Conservation (phyloP, 2,329 filamentous ascomycete genomes). For the Fusarium sublunatum region DNA sequence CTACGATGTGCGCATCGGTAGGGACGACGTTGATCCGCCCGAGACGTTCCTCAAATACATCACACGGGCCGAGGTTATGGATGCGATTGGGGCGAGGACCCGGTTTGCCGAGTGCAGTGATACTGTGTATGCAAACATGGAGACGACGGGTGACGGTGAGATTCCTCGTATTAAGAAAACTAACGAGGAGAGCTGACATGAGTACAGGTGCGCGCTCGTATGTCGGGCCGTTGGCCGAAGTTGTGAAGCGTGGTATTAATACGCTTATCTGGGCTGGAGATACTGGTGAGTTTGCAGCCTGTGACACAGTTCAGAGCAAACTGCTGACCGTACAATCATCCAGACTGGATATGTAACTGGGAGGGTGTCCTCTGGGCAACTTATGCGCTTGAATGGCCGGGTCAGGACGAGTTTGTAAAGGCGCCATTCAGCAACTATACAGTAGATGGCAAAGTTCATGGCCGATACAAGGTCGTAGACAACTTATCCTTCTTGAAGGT, state of each 20-base stretch:
- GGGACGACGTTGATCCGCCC: conserved; percentile 37
- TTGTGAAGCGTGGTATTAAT: conserved; percentile 61
- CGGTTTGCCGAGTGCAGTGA: conserved; percentile 43
- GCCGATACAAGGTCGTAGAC: conserved; percentile 59
- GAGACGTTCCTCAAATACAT: conserved; percentile 43
- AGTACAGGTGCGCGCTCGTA: conserved; percentile 56
- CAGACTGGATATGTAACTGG: conserved; percentile 70
- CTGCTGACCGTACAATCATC: conserved; percentile 1
- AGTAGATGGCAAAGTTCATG: conserved; percentile 59
- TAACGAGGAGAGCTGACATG: conserved; percentile 9
- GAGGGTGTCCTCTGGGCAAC: conserved; percentile 61
- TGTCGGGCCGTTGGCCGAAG: conserved; percentile 55
- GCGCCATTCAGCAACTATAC: conserved; percentile 55
- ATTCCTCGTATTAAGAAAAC: background rate
- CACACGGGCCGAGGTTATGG: conserved; percentile 41
- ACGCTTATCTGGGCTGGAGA: conserved; percentile 67
- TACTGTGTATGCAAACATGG: conserved; percentile 41
- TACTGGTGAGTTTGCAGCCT: conserved; percentile 49
- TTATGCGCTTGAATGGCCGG: conserved; percentile 58
- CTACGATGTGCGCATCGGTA: conserved; percentile 58
- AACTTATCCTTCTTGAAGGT: conserved; percentile 71
- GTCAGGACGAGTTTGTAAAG: conserved; percentile 53
- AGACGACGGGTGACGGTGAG: conserved; percentile 41
- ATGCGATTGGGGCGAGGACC: conserved; percentile 42
- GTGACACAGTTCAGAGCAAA: background rate